A percentile compares a stretch with the other conserved stretches of the same genome.
Evolutionary conservation across 2,329 filamentous ascomycete genomes (phyloP).

Genomic region (Chaetoscypha palmicola): DNA sequence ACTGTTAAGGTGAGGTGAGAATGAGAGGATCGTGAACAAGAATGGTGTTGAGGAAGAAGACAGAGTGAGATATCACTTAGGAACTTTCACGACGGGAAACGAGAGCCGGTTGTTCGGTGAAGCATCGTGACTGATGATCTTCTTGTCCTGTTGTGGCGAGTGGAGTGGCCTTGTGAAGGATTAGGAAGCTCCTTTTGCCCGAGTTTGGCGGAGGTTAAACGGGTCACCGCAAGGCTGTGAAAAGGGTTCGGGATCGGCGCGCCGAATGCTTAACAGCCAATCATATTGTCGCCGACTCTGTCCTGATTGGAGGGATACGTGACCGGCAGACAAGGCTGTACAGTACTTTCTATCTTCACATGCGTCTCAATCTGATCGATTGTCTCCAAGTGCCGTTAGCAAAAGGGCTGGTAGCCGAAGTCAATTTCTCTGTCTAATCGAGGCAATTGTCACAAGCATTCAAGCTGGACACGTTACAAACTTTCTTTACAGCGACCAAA

Average conservation of each 20-base stretch:
- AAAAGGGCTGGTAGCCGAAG: too few relatives aligned
- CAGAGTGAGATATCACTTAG: neutral
- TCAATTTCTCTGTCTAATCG: too few relatives aligned
- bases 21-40: neutral
- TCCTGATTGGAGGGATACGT: too few relatives aligned
- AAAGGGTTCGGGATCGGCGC: too few relatives aligned
- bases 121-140: neutral
- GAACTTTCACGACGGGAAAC: neutral
- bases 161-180: neutral
- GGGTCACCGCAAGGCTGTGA: neutral
- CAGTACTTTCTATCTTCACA: neutral
- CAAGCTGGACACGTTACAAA: too few relatives aligned
- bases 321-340: neutral
- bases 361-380: too few relatives aligned
- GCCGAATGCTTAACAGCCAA: too few relatives aligned
- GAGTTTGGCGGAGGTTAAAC: constrained; percentile 1
- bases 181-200: constrained; percentile 6
- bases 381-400: too few relatives aligned
- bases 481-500: too few relatives aligned
- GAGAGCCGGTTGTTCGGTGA: neutral
- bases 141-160: neutral
- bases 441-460: too few relatives aligned
- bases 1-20: neutral
- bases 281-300: too few relatives aligned
- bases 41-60: neutral